Conservation (phyloP, 306 rosid species). For the Vigna hirtella region DNA sequence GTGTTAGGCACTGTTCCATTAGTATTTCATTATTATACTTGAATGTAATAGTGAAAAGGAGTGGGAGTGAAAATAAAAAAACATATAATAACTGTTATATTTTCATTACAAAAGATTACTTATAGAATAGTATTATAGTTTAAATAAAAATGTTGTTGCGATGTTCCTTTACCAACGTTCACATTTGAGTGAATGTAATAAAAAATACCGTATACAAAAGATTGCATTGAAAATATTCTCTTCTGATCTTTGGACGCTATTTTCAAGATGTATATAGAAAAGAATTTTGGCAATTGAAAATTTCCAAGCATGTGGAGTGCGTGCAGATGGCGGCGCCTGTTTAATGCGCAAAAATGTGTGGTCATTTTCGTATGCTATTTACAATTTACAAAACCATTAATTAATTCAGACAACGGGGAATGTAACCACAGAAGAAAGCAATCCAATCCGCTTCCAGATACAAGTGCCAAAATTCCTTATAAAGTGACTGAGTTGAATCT, state of each 20-base stretch:
- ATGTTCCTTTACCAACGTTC: conserved; percentile 10
- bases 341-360: neutral
- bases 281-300: neutral
- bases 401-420: neutral
- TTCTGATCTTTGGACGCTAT: neutral
- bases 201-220: neutral
- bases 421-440: conserved; percentile 5
- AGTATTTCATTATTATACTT: neutral
- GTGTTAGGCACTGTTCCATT: neutral
- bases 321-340: neutral
- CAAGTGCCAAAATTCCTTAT: neutral
- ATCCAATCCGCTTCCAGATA: neutral
- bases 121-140: neutral
- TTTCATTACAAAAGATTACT: neutral
- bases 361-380: conserved; percentile 1
- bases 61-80: neutral
- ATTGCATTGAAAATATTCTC: neutral
- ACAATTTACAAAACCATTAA: neutral
- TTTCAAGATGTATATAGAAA: conserved; percentile 4
- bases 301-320: neutral
- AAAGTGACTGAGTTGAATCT: neutral
- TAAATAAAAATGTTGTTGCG: neutral
- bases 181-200: conserved; percentile 26
- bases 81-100: neutral
- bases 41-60: conserved; percentile 3